Evolutionary conservation across 768 basidiomycete species (phyloP), one percentile per base, ranked within the genome.

Genomic region (Termitomyces sp.): DNA sequence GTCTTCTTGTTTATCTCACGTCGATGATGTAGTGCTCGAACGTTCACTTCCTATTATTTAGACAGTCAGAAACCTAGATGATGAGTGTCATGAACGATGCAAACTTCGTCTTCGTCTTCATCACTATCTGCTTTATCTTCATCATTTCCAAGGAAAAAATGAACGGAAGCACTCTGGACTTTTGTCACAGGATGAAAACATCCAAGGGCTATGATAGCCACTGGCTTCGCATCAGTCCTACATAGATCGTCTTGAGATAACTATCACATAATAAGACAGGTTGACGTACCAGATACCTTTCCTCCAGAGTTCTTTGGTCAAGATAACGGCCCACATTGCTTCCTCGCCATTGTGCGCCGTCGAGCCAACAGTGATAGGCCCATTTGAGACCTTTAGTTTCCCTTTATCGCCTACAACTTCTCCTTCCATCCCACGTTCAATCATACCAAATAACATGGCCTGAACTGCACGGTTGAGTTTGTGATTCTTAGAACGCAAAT

Each of bases 401-500:
- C 88, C 94, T 72, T 94, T 95, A 78, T 95, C 87, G 11, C 93
- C 91, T 15, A 86, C 71, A 15, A 94, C 85, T 66, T 93, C 87
- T 1, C 79, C 88, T 45, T 86, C 85, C 88, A 94, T 92, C 12
- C 94, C 95, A 43, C 89, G 86, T 73, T 97, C 96, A 8, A 98
- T 86, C 96, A 98, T 98, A 48, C 86, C 84, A 71, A 98, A 98
- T 36, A 98, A 80, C 84, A 98, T 91, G 12, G 94, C 88, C 71
- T 99, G 97, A 0, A 99, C 94, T 25, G 94, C 89, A 42, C 93
- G 86, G 71, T 99, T 99, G 32, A 99, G 85, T 72, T 96, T 96
- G 77, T 97, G 94, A 69, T 98, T 97, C 71, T 92, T 94, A 45
- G 89, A 81, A 57, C 86, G 88, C 38, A 86, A 74, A 72, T 99